Conservation (phyloP, 257 asterid genomes). For the Ligustrum vulgare region DNA sequence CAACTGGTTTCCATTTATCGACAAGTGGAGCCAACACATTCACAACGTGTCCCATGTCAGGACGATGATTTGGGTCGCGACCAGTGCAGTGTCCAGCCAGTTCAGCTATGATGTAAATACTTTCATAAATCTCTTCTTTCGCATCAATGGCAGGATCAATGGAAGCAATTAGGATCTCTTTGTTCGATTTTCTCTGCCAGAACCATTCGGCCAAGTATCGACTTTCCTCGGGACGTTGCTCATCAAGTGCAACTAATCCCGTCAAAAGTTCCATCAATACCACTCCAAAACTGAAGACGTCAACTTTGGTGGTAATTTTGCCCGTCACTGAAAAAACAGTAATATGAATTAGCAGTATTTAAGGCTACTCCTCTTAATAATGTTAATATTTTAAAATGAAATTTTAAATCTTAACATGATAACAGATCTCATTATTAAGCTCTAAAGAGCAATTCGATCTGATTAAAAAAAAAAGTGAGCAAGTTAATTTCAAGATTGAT, state of each 20-base stretch:
- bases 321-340: constrained; percentile 57
- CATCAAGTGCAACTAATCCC: constrained; percentile 69
- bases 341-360: constrained; percentile 5
- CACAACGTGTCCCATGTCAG: constrained; percentile 77
- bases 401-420: too few species aligned
- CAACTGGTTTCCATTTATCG: constrained; percentile 62
- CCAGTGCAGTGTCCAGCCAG: constrained; percentile 83
- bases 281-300: constrained; percentile 83
- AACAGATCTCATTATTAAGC: too few species aligned
- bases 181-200: constrained; percentile 53
- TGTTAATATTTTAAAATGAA: too few species aligned
- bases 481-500: too few species aligned
- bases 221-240: constrained; percentile 61
- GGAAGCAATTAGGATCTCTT: constrained; percentile 44
- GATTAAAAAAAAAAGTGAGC: too few species aligned
- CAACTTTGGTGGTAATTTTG: constrained; percentile 72
- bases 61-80: constrained; percentile 70
- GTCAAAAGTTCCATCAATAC: constrained; percentile 77
- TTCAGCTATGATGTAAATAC: constrained; percentile 44
- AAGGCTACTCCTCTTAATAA: too few species aligned
- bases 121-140: constrained; percentile 44
- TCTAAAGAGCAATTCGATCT: too few species aligned
- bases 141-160: constrained; percentile 55
- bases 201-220: constrained; percentile 76
- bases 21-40: constrained; percentile 52